Evolutionary conservation across 106 monocot genomes (phyloP), one percentile per base, ranked within the genome.

Genomic region (Phalaenopsis aphrodite): DNA sequence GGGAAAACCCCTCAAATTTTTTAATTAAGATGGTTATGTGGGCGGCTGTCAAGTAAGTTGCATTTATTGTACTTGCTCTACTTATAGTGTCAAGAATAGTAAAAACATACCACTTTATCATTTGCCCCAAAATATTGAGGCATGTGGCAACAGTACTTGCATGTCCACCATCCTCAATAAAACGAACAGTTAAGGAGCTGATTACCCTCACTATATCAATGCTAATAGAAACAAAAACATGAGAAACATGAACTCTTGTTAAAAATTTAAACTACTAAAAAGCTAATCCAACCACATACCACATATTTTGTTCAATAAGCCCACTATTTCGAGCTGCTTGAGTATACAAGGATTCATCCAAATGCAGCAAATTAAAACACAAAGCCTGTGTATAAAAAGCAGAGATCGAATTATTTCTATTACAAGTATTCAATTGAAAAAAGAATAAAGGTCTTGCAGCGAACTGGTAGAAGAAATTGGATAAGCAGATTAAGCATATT

Each of bases 21-120:
- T 2, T 11, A 24, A 7, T 69, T 69, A 14, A 38, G 37, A 39
- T 69, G 39, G 21, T 21, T n/a, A 61, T 14, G 39, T 4, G 3
- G 21, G 64, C 10, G n/a, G 23, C 12, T 39, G 0, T 14, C 69
- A 69, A 69, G 69, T 24, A 39, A 41, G 69, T 21, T 24, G 64
- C 64, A 23, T 21, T 24, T 65, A 8, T 65, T 23, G 64, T 8
- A 10, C 64, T 23, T 69, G 69, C 23, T 69, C 14, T 38, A 38
- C 39, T 69, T 39, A 69, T 39, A 69, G 69, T 39, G 24, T 24
- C 5, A 39, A 39, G 69, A 39, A n/a, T 61, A 61, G 21, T 23
- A 11, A 73, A 23, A 55, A 41, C 81, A 75, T 87, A 99, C 98
- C 94, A 91, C 77, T 93, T 90, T 58, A 99, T 48, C 81, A 95